These are phyloP conservation scores for Colletotrichum sidae DNA, from an alignment of 2,329 filamentous ascomycete genomes.

Conservation along the genomic window DNA sequence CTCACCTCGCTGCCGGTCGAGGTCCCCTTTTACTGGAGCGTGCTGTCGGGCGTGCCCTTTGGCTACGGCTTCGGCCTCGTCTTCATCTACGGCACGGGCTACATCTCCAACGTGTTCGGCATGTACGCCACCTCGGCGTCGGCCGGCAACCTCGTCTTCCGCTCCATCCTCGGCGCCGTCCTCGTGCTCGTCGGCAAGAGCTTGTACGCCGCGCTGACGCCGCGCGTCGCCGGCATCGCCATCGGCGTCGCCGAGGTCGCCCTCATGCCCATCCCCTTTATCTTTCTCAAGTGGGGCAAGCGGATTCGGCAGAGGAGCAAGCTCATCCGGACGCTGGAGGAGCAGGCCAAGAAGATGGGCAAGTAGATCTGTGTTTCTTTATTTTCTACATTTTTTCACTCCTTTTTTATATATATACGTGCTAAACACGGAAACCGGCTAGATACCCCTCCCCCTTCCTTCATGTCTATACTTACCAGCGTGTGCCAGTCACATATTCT, in stretches of 20 bases:
- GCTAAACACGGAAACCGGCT: conserved; percentile 9
- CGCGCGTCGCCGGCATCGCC: conserved; percentile 69
- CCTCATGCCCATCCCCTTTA: conserved; percentile 71
- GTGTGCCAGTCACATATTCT: not conserved
- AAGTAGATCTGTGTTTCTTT: conserved; percentile 1
- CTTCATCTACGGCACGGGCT: conserved; percentile 75
- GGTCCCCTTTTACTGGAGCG: conserved; percentile 71
- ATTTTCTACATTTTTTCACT: not conserved
- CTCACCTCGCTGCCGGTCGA: conserved; percentile 71
- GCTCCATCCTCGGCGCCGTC: conserved; percentile 68
- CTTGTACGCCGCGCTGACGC: conserved; percentile 67
- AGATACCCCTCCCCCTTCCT: conserved; percentile 19
- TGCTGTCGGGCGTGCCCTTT: conserved; percentile 72
- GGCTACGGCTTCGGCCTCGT: conserved; percentile 71
- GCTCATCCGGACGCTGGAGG: conserved; percentile 34
- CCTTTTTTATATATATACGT: not conserved
- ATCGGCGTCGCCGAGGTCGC: conserved; percentile 49
- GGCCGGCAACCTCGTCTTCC: conserved; percentile 71
- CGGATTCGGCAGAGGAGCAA: conserved; percentile 33
- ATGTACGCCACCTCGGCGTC: conserved; percentile 74
- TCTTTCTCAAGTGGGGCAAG: conserved; percentile 62
- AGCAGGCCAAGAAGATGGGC: conserved; percentile 33
- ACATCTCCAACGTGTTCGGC: conserved; percentile 72
- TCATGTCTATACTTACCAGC: not conserved
- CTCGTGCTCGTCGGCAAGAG: conserved; percentile 70